Evolutionary conservation across 768 basidiomycete species (phyloP), one percentile per base, ranked within the genome.

Genomic region (Nidularia sp.): DNA sequence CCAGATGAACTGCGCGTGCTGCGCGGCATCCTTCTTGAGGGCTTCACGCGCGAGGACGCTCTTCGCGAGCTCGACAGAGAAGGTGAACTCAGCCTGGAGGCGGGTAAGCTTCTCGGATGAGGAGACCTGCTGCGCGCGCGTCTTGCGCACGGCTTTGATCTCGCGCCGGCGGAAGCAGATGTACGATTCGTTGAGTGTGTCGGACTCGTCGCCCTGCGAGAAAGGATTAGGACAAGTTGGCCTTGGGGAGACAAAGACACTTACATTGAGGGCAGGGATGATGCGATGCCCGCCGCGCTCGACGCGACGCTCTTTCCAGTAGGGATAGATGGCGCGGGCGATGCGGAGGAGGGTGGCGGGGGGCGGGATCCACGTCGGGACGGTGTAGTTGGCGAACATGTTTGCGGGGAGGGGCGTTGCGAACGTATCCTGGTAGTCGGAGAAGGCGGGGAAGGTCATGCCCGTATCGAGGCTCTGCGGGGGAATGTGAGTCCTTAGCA

Each of bases 111-210:
- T 91, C 61, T 98, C 96, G 10, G 93, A 87, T 13, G 86, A 92
- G 1, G 89, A 88, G 7, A 85, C 85, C 62, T 98, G 95, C 1
- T 88, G 88, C 10, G 93, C 87, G 6, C 96, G 85, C 6, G 96
- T 98, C 73, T 98, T 98, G 55, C 97, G 85, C 44, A 92, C 81
- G 3, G 91, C 85, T 66, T 98, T 98, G 68, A 89, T 86, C 66
- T 98, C 96, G 50, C 95, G 86, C 54, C 94, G 81, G 35, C 97
- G 84, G 79, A 99, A 99, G 70, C 97, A 99, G 44, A 98, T 89
- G 57, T 98, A 98, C 0, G 96, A 95, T 60, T 96, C 94, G 51
- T 91, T 93, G 58, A 79, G 79, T 45, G 86, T 86, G 66, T 97
- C 93, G 15, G 88, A 79, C 70, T 98, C 95, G 66, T 98, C 94